Conservation (phyloP, 495 filamentous ascomycete species). For the Neurospora sp. region DNA sequence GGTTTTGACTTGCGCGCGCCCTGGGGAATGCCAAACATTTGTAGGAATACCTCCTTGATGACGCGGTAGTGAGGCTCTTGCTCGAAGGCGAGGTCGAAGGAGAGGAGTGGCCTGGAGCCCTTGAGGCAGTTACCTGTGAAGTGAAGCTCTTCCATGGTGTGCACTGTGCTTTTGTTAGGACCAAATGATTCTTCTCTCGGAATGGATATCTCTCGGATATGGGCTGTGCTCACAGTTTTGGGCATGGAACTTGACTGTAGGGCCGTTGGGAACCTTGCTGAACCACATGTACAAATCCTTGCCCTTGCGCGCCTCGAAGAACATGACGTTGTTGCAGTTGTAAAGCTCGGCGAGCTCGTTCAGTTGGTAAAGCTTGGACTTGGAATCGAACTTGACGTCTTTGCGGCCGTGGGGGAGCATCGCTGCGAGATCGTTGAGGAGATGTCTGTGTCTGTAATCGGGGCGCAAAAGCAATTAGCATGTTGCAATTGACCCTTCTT, state of each 20-base stretch:
- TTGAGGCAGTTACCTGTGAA: slow-evolving; percentile 96
- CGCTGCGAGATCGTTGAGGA: slow-evolving; percentile 78
- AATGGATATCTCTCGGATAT: neutral
- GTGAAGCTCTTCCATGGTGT: slow-evolving; percentile 92
- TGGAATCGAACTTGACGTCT: slow-evolving; percentile 94
- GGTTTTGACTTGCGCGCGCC: slow-evolving; percentile 82
- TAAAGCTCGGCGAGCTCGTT: slow-evolving; percentile 96
- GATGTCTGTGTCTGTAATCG: slow-evolving; percentile 66
- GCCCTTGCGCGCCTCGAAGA: slow-evolving; percentile 92
- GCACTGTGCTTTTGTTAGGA: slow-evolving; percentile 39
- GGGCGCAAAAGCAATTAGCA: neutral
- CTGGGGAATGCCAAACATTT: slow-evolving; percentile 90
- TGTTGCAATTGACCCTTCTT: neutral
- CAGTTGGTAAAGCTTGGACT: slow-evolving; percentile 83
- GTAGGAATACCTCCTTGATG: slow-evolving; percentile 78
- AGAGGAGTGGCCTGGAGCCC: slow-evolving; percentile 87
- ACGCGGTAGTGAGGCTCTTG: slow-evolving; percentile 57
- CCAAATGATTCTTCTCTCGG: neutral
- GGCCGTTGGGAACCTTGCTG: slow-evolving; percentile 88
- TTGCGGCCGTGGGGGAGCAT: slow-evolving; percentile 88
- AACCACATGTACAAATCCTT: slow-evolving; percentile 94
- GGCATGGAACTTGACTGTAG: slow-evolving; percentile 76
- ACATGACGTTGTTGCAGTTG: slow-evolving; percentile 97
- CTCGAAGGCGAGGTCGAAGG: slow-evolving; percentile 83
- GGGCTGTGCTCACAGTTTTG: slow-evolving; percentile 44